Evolutionary conservation across 257 asterid species (phyloP), one percentile per base, ranked within the genome.

Genomic region (Primulina huaijiensis): DNA sequence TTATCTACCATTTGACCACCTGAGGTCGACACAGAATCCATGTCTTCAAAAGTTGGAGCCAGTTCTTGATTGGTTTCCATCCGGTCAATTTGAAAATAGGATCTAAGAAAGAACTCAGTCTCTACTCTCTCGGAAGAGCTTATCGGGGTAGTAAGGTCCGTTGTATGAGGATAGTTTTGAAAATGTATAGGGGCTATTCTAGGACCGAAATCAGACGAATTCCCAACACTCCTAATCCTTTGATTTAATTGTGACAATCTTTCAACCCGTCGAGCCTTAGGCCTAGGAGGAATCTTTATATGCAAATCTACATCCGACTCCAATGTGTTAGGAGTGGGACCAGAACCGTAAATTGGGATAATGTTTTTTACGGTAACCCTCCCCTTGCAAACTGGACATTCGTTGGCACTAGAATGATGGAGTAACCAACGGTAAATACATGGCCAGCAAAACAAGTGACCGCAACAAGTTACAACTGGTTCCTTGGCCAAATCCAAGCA

Each of bases 381-480:
- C 62, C 99, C 99, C 59, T 93, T 93, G 80, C 99, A 90, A 70
- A 93, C 96, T 0, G 97, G 99, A 27, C 98, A 92, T 52, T 90
- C 95, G 74, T 86, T 87, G n/a, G 93, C 98, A 62, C 87, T 90
- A 0, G 97, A 93, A 78, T 93, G 96, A 72, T 82, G 81, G 69
- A 89, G 87, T 38, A 93, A 64, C 99, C 99, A 93, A 23, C 89
- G 88, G 78, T 87, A 93, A 62, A 93, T 90, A 76, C 99, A 90
- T 3, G 96, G 91, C 99, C 99, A 93, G 72, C 99, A 93, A 77
- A 86, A 93, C 76, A 93, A 82, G 80, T 93, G 99, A 38, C 99
- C 97, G 0, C 99, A 93, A 75, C 97, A 90, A 56, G 99, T 93
- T 33, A 93, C 97, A 37, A 90, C 97, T 4, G 99, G 99, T 50